Conservation (phyloP, 352 stramenopile genomes). For the Thraustochytrium striatum region DNA sequence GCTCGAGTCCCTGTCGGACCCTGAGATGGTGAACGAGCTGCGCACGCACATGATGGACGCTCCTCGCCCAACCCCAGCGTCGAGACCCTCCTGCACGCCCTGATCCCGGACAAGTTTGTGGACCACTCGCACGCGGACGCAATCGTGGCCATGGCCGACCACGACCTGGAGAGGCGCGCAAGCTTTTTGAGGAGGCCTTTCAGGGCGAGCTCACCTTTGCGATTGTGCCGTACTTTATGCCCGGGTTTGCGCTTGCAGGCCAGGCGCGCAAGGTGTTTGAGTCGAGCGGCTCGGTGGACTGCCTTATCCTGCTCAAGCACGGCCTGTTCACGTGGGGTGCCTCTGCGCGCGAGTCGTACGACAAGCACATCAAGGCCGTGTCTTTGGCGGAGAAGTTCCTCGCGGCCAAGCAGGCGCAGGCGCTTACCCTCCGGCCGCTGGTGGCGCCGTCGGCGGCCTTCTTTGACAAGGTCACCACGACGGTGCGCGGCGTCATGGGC, state of each 20-base stretch:
- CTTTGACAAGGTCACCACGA: slow-evolving; percentile 7
- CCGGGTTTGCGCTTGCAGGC: slow-evolving; percentile 21
- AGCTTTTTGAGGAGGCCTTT: slow-evolving; percentile 40
- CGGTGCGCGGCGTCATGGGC: slow-evolving; percentile 7
- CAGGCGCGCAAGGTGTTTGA: slow-evolving; percentile 27
- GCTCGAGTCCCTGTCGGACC: slow-evolving; percentile 28
- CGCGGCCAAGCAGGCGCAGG: neutral
- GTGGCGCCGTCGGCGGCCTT: slow-evolving; percentile 14
- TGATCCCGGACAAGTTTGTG: slow-evolving; percentile 30
- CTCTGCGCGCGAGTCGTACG: slow-evolving; percentile 14
- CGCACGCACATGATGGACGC: slow-evolving; percentile 45
- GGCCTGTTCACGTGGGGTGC: slow-evolving; percentile 40
- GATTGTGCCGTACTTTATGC: slow-evolving; percentile 36
- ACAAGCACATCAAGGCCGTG: slow-evolving; percentile 44
- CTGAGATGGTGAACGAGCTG: slow-evolving; percentile 45
- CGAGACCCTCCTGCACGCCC: slow-evolving; percentile 38
- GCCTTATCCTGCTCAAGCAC: slow-evolving; percentile 47
- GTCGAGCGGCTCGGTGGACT: slow-evolving; percentile 20
- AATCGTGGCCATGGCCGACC: slow-evolving; percentile 37
- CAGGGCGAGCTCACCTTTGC: slow-evolving; percentile 35
- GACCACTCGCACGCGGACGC: slow-evolving; percentile 44
- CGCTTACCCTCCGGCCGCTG: slow-evolving; percentile 7
- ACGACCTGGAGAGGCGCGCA: slow-evolving; percentile 10
- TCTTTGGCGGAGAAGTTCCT: slow-evolving; percentile 18
- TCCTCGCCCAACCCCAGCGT: slow-evolving; percentile 31